Base-by-base conservation (phyloP, 192 early-diverging fungal species). In the Mortierella claussenii region DNA sequence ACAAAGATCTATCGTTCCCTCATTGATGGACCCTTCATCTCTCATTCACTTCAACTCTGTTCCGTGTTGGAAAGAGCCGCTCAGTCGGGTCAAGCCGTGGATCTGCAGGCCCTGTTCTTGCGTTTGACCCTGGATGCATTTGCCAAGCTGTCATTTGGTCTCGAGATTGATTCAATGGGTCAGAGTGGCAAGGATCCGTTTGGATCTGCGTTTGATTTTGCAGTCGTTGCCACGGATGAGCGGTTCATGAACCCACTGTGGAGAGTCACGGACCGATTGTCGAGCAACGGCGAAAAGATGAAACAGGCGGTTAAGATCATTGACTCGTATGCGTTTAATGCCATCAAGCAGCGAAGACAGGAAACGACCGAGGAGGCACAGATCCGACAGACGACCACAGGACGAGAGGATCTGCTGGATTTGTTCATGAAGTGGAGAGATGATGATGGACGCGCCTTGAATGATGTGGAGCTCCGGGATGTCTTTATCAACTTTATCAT, bases 131-230 rank as follows among this genome's bases (percentile, higher is more conserved):
- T 84, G 58, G 82, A 83, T 54, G 59, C 80, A 40, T 80, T 80
- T 60, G 79, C 74, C n/a, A 44, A 60, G 23, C 26, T 74, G 23
- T 74, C 70, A 6, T 89, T 87, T 68, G 86, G 84, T 23, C 76
- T 80, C 28, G 57, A 84, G 12, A 61, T 86, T n/a, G 53, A 81
- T 26, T 66, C 83, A 24, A 37, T 88, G 13, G 48, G 66, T 26
- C 65, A 48, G 23, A 68, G 65, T 1, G 80, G 67, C 20, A 71
- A 78, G 30, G 63, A 79, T 18, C 69, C 62, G 7, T 87, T 89
- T 79, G 87, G 85, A 0, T 46, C 34, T 3, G 62, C 86, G 11
- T 89, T 89, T 62, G 87, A 89, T 51, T 67, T 59, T 24, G 81
- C 74, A 11, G 86, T 87, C 65, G 51, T 53, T 30, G 52, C 32